Base-by-base conservation (phyloP, 1,139 yeast genomes). In the Pichia sp. region DNA sequence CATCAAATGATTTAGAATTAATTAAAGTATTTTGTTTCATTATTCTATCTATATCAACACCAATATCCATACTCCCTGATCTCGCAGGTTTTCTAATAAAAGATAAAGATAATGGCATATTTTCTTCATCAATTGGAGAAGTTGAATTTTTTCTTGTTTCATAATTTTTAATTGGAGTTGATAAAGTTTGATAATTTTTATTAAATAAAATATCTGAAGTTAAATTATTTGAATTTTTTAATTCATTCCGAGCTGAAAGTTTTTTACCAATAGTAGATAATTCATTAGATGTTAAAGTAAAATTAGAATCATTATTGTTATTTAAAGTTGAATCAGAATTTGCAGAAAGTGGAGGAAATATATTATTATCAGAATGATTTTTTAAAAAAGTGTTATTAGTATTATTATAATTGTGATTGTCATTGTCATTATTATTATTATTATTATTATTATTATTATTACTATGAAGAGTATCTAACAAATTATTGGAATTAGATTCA, bases 1-100 rank as follows among this genome's bases (percentile, higher is more conserved):
- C 23, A 16, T 38, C 39, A 12, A 39, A 39, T 8, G 37, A 8
- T 24, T 45, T 41, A 4, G 63, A 42, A 37, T 59, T 61, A 30
- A 54, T 46, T 31, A 56, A 29, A 6, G 65, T 61, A 42, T 61
- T 60, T 42, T 55, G 57, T 36, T 55, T 55, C 57, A 61, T 60
- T 16, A 59, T 42, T 41, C 47, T 41, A 20, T 56, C 57, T 6
- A 47, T 33, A 33, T 55, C 56, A 2, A 43, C 41, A 23, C 40
- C 48, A 1, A 41, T 39, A 29, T 38, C 39, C 48, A 44, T 45
- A 4, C 59, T 55, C 20, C 42, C 48, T 2, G 62, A 58, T 30
- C 65, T 39, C 1, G 65, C 55, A 3, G 65, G 65, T 39, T 52
- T 51, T 32, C 58, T 49, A 23, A 60, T 33, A 40, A 60, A 61